Evolutionary conservation across 805 yeast genomes (phyloP), one percentile per base, ranked within the genome.

Genomic region (Saccharomycopsis sp.): DNA sequence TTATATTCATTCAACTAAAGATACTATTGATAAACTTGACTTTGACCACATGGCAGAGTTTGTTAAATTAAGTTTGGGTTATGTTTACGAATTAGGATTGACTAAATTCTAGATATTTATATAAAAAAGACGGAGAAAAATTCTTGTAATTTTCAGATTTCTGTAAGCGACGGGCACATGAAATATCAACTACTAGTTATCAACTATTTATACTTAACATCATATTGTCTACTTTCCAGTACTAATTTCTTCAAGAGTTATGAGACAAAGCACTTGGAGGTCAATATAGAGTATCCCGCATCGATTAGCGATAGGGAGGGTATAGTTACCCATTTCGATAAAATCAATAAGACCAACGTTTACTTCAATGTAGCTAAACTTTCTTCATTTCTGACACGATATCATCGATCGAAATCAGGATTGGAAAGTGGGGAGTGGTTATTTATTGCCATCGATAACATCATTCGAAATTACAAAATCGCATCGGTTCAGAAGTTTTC

Each of bases 41-140:
- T 77, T 85, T 56, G 76, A 71, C 36, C 97, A 90, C 60, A 77
- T 90, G 69, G 71, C 69, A 13, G 86, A 90, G 63, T 95, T 86
- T 60, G 77, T 81, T 47, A 85, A 82, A 62, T 67, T 90, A 54
- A 81, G 87, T 1, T 54, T 87, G 11, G 93, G 87, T 1, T 82
- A 73, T 53, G 77, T 81, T 6, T 64, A 77, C 42, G 97, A 90
- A 64, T 71, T 90, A 52, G 77, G 75, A 6, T 51, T 55, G 43
- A 67, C 71, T 34, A 46, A 62, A 17, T 45, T 45, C 37, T 38
- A 31, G 35, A n/a, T n/a, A n/a, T n/a, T n/a, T n/a, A n/a, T n/a
- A n/a, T n/a, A n/a, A n/a, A n/a, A n/a, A n/a, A n/a, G n/a, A n/a
- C n/a, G n/a, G n/a, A n/a, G n/a, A n/a, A n/a, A n/a, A n/a, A n/a